Evolutionary conservation across 495 filamentous ascomycete genomes (phyloP).

Genomic region (Penicillium paradoxum): DNA sequence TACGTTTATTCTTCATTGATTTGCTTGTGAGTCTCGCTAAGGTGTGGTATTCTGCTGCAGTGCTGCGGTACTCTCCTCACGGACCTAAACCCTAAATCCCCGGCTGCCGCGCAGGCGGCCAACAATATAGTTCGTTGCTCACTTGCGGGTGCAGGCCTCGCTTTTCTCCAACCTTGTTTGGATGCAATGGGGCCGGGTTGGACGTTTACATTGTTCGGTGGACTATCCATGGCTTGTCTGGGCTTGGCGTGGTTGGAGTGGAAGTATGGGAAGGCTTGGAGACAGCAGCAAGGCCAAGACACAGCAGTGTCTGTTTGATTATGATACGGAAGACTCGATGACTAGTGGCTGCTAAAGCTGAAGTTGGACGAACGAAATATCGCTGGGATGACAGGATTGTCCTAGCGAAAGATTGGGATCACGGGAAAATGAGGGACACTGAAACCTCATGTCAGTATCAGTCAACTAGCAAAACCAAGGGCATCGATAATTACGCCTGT

Average conservation of each 20-base stretch:
- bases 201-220: neutral
- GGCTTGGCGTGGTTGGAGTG: neutral
- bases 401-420: no score
- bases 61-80: neutral
- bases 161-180: neutral
- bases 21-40: neutral
- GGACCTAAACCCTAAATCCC: neutral
- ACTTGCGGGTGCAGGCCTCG: neutral
- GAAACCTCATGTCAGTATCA: no score
- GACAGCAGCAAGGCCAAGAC: neutral
- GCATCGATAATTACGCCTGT: no score
- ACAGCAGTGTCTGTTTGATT: neutral
- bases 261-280: neutral
- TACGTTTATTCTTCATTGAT: neutral
- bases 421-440: no score
- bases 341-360: no score
- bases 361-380: no score
- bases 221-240: neutral
- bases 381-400: no score
- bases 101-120: neutral
- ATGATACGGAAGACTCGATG: neutral
- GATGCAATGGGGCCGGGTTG: neutral
- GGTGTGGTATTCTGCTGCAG: neutral
- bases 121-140: neutral
- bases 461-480: no score